Conservation (phyloP, 495 filamentous ascomycete genomes). For the Lineolata rhizophorae region DNA sequence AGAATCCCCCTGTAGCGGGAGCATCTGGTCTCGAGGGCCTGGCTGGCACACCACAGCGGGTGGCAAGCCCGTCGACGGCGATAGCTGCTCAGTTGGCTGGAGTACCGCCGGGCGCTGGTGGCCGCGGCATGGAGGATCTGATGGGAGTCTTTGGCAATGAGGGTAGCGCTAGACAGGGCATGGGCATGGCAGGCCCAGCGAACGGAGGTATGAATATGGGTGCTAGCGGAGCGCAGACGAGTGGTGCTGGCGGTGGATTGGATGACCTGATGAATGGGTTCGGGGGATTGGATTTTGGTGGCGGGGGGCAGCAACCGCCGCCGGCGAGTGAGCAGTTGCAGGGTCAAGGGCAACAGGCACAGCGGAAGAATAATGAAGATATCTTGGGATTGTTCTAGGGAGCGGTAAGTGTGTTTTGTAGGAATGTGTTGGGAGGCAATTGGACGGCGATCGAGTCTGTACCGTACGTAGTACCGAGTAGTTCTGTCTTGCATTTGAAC, state of each 20-base stretch:
- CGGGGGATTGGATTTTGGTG: conserved; percentile 52
- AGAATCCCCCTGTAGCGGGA: conserved; percentile 40
- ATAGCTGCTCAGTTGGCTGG: too few relatives aligned
- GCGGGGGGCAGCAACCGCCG: conserved; percentile 28
- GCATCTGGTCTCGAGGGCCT: conserved; percentile 50
- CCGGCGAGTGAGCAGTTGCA: conserved; percentile 28
- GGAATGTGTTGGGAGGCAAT: too few relatives aligned
- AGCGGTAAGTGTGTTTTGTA: too few relatives aligned
- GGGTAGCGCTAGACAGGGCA: conserved; percentile 9
- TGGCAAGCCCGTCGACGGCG: conserved; percentile 34
- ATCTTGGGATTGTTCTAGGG: conserved; percentile 67
- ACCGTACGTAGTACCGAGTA: too few relatives aligned
- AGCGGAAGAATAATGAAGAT: conserved; percentile 57
- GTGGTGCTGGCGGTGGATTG: conserved; percentile 10
- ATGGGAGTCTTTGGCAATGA: conserved; percentile 56
- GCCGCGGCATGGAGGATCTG: conserved; percentile 66
- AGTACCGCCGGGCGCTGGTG: conserved; percentile 11
- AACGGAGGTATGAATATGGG: not conserved
- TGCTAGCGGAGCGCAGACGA: conserved; percentile 5
- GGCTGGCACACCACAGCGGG: conserved; percentile 60
- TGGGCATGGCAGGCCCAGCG: conserved; percentile 11
- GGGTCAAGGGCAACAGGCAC: conserved; percentile 7
- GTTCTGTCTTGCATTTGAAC: too few relatives aligned
- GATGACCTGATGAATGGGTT: conserved; percentile 58
- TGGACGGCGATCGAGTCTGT: too few relatives aligned